Percentiles rank a stretch among this genome's conserved stretches.
Evolutionary conservation across 306 rosid genomes (phyloP).

Genomic region (Inga laurina): DNA sequence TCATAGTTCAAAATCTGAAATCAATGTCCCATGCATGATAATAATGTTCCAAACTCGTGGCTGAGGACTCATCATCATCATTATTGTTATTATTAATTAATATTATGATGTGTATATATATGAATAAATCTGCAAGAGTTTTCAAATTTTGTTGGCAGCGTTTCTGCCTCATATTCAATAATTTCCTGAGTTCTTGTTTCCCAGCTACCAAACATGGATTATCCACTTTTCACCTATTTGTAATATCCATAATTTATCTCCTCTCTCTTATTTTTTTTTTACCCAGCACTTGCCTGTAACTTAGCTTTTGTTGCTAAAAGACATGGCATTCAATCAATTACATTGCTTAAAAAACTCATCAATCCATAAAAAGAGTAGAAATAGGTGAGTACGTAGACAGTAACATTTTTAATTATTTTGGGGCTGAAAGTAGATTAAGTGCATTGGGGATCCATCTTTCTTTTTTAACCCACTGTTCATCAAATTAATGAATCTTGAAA

Average conservation of each 20-base stretch:
- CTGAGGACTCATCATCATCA: neutral
- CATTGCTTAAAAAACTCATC: slow-evolving; percentile 14
- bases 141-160: slow-evolving; percentile 6
- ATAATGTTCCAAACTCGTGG: neutral
- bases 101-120: neutral
- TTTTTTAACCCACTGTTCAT: neutral
- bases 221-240: neutral
- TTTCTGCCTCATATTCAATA: slow-evolving; percentile 4
- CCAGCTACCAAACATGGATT: slow-evolving; percentile 25
- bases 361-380: neutral
- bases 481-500: neutral
- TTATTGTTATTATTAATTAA: neutral
- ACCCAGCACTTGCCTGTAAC: slow-evolving; percentile 14
- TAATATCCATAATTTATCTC: neutral
- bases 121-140: neutral
- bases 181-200: slow-evolving; percentile 27
- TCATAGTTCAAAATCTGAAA: neutral
- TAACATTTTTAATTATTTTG: neutral
- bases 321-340: slow-evolving; percentile 4
- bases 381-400: neutral
- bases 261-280: neutral
- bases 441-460: no score
- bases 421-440: neutral
- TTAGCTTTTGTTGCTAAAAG: slow-evolving; percentile 22
- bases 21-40: neutral